A percentile compares a stretch with the other conserved stretches of the same genome.
These are phyloP conservation scores for Calophaca sinica DNA, from an alignment of 306 rosid genomes.

Conservation along the genomic window DNA sequence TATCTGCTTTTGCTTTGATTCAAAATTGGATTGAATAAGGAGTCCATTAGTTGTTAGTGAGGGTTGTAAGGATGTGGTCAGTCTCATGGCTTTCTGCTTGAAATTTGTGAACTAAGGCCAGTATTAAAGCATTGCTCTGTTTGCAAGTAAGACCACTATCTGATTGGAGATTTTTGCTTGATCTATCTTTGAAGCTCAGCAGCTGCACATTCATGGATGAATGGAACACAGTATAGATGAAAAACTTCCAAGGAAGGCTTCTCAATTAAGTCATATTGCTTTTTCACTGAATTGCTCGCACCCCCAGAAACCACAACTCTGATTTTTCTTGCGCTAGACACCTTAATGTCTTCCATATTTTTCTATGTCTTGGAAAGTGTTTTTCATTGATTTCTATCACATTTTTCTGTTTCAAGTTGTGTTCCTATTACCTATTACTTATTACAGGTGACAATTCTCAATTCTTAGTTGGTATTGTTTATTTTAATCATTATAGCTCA, in stretches of 20 bases:
- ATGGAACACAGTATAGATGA: constrained; percentile 72
- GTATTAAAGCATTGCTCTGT: constrained; percentile 84
- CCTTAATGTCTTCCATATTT: too few relatives aligned
- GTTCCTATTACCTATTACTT: too few relatives aligned
- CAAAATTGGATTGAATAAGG: too few relatives aligned
- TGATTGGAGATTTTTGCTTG: constrained; percentile 70
- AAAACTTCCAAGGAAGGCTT: constrained; percentile 60
- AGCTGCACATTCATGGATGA: constrained; percentile 76
- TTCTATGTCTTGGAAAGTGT: too few relatives aligned
- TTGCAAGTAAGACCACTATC: constrained; percentile 67
- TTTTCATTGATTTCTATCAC: too few relatives aligned
- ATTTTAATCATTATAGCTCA: too few relatives aligned
- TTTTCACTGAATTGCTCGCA: constrained; percentile 54
- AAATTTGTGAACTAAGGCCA: constrained; percentile 62
- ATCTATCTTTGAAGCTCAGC: constrained; percentile 68
- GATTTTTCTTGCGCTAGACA: constrained; percentile 61
- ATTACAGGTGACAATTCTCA: too few relatives aligned
- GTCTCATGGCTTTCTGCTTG: constrained; percentile 56
- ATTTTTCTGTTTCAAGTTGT: too few relatives aligned
- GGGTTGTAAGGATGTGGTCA: too few relatives aligned
- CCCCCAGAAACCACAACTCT: constrained; percentile 60
- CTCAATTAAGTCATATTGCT: constrained; percentile 54
- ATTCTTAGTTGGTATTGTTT: too few relatives aligned
- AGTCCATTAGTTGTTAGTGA: too few relatives aligned
- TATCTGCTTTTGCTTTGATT: too few relatives aligned